Percentiles rank a stretch among this genome's conserved stretches.
Conservation (phyloP, 208 protist genomes). For the Acanthamoeba castellanii region DNA sequence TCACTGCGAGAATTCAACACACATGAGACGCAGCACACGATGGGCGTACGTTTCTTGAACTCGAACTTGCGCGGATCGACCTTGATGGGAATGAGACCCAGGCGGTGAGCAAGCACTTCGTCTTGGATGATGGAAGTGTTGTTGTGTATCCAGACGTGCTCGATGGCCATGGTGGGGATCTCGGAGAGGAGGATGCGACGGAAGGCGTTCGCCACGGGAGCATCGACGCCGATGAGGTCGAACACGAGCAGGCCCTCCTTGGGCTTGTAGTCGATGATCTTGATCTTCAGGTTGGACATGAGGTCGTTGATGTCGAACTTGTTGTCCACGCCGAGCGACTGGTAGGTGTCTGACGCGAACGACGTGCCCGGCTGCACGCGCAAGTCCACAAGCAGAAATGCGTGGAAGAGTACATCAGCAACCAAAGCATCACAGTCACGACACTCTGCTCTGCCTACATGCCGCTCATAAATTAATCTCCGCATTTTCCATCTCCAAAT, state of each 20-base stretch:
- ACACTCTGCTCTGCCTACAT: too few species aligned
- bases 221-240: slow-evolving; percentile 92
- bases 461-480: too few species aligned
- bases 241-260: slow-evolving; percentile 85
- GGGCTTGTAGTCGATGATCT: slow-evolving; percentile 10
- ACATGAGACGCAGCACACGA: too few species aligned
- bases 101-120: slow-evolving; percentile 96
- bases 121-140: slow-evolving; percentile 99
- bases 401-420: too few species aligned
- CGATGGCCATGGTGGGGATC: slow-evolving; percentile 98
- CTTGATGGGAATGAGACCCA: slow-evolving; percentile 98
- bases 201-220: slow-evolving; percentile 97
- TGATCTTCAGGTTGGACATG: background rate
- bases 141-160: slow-evolving; percentile 96
- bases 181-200: slow-evolving; percentile 97
- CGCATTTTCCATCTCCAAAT: too few species aligned
- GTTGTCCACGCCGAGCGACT: background rate
- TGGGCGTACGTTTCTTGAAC: slow-evolving; percentile 67
- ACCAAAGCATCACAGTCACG: too few species aligned
- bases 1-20: too few species aligned
- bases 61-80: slow-evolving; percentile 92
- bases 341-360: background rate
- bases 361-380: background rate
- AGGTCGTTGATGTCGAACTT: slow-evolving; percentile 40
- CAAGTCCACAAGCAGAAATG: background rate